phyloP scores from a whole-genome alignment of 139 green algal species.

The Edaphochlamys debaryana region DNA sequence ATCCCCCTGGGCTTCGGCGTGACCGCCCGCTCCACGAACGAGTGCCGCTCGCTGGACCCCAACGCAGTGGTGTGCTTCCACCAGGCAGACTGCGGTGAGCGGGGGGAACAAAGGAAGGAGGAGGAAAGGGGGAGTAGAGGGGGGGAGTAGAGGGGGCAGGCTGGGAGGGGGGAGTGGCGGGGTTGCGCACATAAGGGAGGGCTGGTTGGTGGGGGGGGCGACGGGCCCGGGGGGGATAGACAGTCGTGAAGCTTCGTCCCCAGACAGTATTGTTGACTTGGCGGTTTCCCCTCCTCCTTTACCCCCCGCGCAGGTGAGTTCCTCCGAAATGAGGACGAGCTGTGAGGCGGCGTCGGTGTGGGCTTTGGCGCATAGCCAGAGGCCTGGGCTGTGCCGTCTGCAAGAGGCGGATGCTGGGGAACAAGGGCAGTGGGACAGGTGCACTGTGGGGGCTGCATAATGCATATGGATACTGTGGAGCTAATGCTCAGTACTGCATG shows the following conservation, averaged over 20 bases:
- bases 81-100: conserved; percentile 73
- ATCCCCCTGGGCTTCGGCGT: conserved; percentile 98
- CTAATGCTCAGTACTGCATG: too few relatives aligned
- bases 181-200: too few relatives aligned
- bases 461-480: too few relatives aligned
- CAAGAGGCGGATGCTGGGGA: too few relatives aligned
- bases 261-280: too few relatives aligned
- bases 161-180: background rate
- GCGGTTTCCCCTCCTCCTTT: background rate
- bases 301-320: conserved; percentile 68
- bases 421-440: too few relatives aligned
- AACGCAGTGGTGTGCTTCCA: conserved; percentile 94
- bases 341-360: too few relatives aligned
- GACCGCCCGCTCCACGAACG: conserved; percentile 88
- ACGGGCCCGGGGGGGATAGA: too few relatives aligned
- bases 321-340: conserved; percentile 79
- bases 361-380: too few relatives aligned
- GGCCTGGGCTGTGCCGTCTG: too few relatives aligned
- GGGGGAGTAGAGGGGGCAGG: background rate
- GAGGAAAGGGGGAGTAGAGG: background rate
- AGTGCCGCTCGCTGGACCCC: conserved; percentile 92
- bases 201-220: too few relatives aligned
- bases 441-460: too few relatives aligned
- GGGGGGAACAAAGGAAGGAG: background rate
- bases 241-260: background rate